Evolutionary conservation across 2,329 filamentous ascomycete genomes (phyloP).

Genomic region (Aspergillus ruber): DNA sequence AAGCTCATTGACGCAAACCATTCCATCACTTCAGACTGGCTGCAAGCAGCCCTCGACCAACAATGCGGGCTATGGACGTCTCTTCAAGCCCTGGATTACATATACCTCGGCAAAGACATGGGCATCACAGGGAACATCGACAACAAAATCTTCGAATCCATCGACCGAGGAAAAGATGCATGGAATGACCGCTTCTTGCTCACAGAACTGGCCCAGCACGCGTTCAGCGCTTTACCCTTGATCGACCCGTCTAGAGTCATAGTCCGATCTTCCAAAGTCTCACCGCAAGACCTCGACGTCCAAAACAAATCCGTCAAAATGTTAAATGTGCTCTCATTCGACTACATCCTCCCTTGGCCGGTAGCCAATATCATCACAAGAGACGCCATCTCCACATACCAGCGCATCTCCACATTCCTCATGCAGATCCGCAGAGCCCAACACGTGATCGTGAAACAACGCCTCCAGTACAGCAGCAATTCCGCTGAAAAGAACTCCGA

Average conservation of each 20-base stretch:
- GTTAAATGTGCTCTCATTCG: conserved; percentile 58
- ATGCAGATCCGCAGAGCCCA: conserved; percentile 70
- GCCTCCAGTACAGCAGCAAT: conserved; percentile 26
- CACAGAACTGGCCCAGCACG: conserved; percentile 68
- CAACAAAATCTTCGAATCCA: conserved; percentile 63
- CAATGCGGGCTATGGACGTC: conserved; percentile 61
- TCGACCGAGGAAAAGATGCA: conserved; percentile 53
- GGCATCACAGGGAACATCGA: conserved; percentile 60
- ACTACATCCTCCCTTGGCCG: conserved; percentile 62
- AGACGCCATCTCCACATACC: conserved; percentile 59
- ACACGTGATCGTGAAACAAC: conserved; percentile 55
- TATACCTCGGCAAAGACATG: conserved; percentile 75
- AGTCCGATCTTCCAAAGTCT: conserved; percentile 44
- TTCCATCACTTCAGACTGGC: conserved; percentile 58
- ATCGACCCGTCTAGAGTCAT: conserved; percentile 59
- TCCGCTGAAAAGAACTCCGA: conserved; percentile 30
- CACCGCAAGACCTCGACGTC: conserved; percentile 41
- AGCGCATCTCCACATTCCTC: conserved; percentile 66
- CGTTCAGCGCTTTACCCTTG: conserved; percentile 50
- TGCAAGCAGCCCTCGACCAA: conserved; percentile 62
- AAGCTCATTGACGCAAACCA: conserved; percentile 73
- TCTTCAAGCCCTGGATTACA: conserved; percentile 59
- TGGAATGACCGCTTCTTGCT: conserved; percentile 82
- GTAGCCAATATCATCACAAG: conserved; percentile 66
- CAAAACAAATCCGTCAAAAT: conserved; percentile 53